Base-by-base conservation (phyloP, 768 basidiomycete genomes). In the Baorangia bicolor region DNA sequence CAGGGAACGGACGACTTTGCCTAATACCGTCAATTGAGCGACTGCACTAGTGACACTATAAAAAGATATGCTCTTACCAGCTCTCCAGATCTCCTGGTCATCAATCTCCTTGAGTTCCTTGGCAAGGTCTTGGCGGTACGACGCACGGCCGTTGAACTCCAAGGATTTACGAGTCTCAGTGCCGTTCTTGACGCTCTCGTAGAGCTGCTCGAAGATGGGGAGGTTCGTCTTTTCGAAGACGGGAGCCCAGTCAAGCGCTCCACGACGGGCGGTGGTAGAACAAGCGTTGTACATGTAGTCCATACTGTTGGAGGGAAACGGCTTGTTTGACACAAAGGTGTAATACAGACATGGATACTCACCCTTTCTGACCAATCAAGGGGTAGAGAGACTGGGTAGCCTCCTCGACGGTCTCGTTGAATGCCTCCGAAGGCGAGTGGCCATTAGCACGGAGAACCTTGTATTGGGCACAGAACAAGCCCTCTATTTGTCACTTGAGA, bases 391-490 rank as follows among this genome's bases (percentile, higher is more conserved):
- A 96, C 72, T 99, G 95, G 40, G 96, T 98, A n/a, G 97, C 97
- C 78, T 98, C 97, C 77, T 98, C 97, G 58, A 98, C 97, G 56
- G 97, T 98, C 81, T 99, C 97, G 76, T 99, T 98, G 86, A 99
- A 98, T 46, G 95, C 95, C 73, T 99, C 97, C 40, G 96, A 98
- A 51, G 97, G 97, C 5, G 86, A 79, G 83, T 99, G 97, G 53
- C 94, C 94, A 71, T 96, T 96, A 70, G 88, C 90, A 70, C 94
- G 92, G 67, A 97, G 90, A 56, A 96, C 89, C 82, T 94, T 86
- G 85, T 98, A 99, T 77, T 99, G 97, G 38, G 97, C 97, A 65
- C 94, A 81, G 91, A 99, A 98, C 70, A 99, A 84, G 63, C 97
- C 97, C 88, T 99, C 88, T 91, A 55, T 45, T 39, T 13, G 35